These are phyloP conservation scores for Monosporascus sp. DNA, from an alignment of 2,329 filamentous ascomycete species.

Conservation along the genomic window DNA sequence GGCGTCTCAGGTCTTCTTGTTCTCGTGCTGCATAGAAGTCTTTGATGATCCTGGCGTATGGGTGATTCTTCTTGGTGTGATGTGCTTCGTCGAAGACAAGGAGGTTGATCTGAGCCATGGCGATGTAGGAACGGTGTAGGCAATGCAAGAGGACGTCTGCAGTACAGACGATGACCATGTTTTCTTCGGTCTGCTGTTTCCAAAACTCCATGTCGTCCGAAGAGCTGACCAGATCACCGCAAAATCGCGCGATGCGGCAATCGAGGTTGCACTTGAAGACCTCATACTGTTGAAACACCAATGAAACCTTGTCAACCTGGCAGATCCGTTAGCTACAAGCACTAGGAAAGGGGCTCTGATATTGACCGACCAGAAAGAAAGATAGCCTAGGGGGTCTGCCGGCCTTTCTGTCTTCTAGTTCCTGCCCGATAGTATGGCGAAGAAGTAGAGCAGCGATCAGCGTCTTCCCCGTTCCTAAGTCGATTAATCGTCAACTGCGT, in stretches of 20 bases:
- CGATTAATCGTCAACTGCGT: constrained; percentile 6
- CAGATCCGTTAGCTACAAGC: constrained; percentile 2
- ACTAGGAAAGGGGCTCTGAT: background rate
- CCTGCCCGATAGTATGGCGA: constrained; percentile 68
- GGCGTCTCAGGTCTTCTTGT: constrained; percentile 42
- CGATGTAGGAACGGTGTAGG: constrained; percentile 72
- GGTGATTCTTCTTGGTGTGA: constrained; percentile 89
- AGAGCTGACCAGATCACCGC: constrained; percentile 58
- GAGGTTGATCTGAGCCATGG: constrained; percentile 78
- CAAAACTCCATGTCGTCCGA: constrained; percentile 41
- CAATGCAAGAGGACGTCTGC: constrained; percentile 79
- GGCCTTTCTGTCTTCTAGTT: constrained; percentile 62
- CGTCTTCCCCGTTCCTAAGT: constrained; percentile 80
- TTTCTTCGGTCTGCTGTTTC: constrained; percentile 49
- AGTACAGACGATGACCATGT: constrained; percentile 88
- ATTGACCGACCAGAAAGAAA: constrained; percentile 70
- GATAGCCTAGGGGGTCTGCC: constrained; percentile 61
- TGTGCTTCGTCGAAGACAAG: constrained; percentile 96
- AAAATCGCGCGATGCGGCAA: constrained; percentile 67
- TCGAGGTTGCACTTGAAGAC: constrained; percentile 79
- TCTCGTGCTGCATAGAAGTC: constrained; percentile 65
- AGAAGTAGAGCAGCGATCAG: constrained; percentile 88
- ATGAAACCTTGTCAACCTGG: constrained; percentile 76
- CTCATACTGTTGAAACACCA: constrained; percentile 84
- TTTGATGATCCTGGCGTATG: constrained; percentile 85